Evolutionary conservation across 345 rosid genomes (phyloP), one percentile per base, ranked within the genome.

Genomic region (Dimocarpus longan): DNA sequence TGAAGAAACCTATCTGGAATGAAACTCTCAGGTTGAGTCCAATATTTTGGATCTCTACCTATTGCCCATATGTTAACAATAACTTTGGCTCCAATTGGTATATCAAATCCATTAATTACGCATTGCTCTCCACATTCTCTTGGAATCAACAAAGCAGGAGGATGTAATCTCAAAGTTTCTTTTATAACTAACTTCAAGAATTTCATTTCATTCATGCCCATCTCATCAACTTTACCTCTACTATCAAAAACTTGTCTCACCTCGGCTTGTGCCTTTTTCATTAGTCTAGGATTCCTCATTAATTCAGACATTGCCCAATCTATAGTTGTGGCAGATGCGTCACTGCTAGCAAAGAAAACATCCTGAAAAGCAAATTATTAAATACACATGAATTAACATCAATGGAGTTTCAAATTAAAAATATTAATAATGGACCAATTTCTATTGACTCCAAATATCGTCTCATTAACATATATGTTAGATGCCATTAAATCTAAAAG

Each of bases 301-400:
- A 84, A 19, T 71, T 81, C 85, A 3, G 81, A 57, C 82, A 82
- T 85, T 24, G 76, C 81, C 86, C 84, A 85, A 12, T 77, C 88
- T 1, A 74, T 68, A 16, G 74, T 48, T 2, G 82, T 72, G 8
- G 84, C 76, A 10, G 84, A 42, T 40, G 86, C 80, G 21, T 85
- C 88, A 22, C 81, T 80, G 4, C 84, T 86, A 0, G 60, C 83
- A 73, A 24, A 10, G n/a, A 83, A 79, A 7, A 83, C 59, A 37
- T 76, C 71, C 83, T 82, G 64, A 12, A 18, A 44, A 8, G 24
- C 12, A 0, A 40, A 42, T 5, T 42, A 32, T 32, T 32, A 32
- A 32, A 32, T 42, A 42, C 9, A 42, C 6, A 42, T 42, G 9
- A 42, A 42, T 42, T 42, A 42, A 42, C 9, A 42, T 6, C 7